Evolutionary conservation across 2,329 filamentous ascomycete species (phyloP).

Genomic region (Didymella glomerata): DNA sequence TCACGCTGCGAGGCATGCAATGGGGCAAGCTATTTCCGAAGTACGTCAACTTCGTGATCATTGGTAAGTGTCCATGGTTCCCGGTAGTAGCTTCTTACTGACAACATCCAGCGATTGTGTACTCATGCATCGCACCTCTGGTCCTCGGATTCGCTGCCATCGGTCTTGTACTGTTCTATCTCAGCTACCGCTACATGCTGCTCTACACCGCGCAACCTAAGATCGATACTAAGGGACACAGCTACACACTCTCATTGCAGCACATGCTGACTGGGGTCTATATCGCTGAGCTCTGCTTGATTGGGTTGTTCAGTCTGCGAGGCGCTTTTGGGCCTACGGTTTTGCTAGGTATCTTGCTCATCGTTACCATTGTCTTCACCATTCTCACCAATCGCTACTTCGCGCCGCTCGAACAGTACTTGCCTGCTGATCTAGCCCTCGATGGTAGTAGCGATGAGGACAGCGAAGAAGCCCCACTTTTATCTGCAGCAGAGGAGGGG

Average conservation of each 20-base stretch:
- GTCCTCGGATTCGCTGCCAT: constrained; percentile 82
- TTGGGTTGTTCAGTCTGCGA: constrained; percentile 74
- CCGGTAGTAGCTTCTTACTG: constrained; percentile 9
- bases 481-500: constrained; percentile 45
- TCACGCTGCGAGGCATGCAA: constrained; percentile 43
- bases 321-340: constrained; percentile 46
- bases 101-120: constrained; percentile 71
- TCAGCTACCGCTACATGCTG: constrained; percentile 90
- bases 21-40: constrained; percentile 55
- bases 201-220: constrained; percentile 83
- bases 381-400: constrained; percentile 47
- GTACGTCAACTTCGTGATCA: constrained; percentile 53
- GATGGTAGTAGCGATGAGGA: constrained; percentile 30
- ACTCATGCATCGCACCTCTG: constrained; percentile 85
- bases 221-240: constrained; percentile 86
- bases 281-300: constrained; percentile 80
- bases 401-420: constrained; percentile 46
- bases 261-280: constrained; percentile 88
- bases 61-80: constrained; percentile 41
- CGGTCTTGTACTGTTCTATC: constrained; percentile 81
- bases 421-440: constrained; percentile 45
- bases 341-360: constrained; percentile 43
- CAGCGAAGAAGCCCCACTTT: constrained; percentile 41
- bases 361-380: constrained; percentile 46
- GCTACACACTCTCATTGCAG: constrained; percentile 86